phyloP scores from a whole-genome alignment of 345 rosid genomes.

The Moricandia arvensis region DNA sequence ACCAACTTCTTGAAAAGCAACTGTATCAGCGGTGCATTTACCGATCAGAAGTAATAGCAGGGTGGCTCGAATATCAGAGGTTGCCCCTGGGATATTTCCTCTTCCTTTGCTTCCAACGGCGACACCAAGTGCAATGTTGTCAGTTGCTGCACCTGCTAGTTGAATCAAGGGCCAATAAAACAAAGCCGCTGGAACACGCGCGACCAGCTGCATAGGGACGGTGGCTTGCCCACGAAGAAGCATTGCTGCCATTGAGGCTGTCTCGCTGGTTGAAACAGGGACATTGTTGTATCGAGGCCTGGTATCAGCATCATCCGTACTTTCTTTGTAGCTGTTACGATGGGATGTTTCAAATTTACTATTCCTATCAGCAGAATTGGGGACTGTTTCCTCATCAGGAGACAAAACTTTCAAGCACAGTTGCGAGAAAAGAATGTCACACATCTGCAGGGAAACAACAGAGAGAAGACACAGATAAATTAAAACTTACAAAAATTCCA shows the following conservation, averaged over 20 bases:
- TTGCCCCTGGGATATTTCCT: slow-evolving; percentile 95
- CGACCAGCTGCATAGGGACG: slow-evolving; percentile 93
- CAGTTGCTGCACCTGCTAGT: slow-evolving; percentile 94
- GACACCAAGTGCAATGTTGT: slow-evolving; percentile 86
- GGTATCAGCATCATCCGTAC: slow-evolving; percentile 51
- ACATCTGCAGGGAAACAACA: slow-evolving; percentile 72
- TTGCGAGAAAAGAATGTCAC: slow-evolving; percentile 95
- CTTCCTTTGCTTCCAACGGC: slow-evolving; percentile 99
- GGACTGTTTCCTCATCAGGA: slow-evolving; percentile 46
- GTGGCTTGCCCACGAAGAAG: slow-evolving; percentile 87
- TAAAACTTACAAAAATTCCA: slow-evolving; percentile 9
- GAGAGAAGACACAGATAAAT: slow-evolving; percentile 11
- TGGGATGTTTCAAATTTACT: slow-evolving; percentile 43
- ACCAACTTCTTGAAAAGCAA: slow-evolving; percentile 83
- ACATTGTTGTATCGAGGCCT: slow-evolving; percentile 45
- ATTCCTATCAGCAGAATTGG: slow-evolving; percentile 41
- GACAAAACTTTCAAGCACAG: slow-evolving; percentile 87
- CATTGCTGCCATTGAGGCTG: slow-evolving; percentile 92
- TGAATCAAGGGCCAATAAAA: slow-evolving; percentile 98
- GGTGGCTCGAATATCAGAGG: slow-evolving; percentile 92
- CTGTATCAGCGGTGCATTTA: slow-evolving; percentile 89
- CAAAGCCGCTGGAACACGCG: slow-evolving; percentile 86
- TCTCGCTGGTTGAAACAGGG: slow-evolving; percentile 50
- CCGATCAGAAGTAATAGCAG: slow-evolving; percentile 87
- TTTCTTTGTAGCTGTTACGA: slow-evolving; percentile 44